Evolutionary conservation across 176 grass and related monocot genomes (phyloP).

Genomic region (Melocanna baccifera): DNA sequence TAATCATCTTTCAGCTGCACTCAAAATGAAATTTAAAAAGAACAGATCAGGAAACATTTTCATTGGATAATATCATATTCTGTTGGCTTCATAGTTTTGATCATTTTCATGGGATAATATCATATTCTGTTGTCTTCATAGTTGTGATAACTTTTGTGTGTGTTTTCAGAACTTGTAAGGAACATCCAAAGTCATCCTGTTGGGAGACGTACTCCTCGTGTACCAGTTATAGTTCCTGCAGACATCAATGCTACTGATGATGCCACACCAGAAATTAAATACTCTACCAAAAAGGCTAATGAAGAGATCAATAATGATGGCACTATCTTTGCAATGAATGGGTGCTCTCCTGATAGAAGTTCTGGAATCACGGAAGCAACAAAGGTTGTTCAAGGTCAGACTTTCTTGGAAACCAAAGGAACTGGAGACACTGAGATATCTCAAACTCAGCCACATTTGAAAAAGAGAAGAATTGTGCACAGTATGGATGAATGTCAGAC

Average conservation of each 20-base stretch:
- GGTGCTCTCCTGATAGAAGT: constrained; percentile 40
- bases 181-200: constrained; percentile 16
- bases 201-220: constrained; percentile 48
- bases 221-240: constrained; percentile 27
- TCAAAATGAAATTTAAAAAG: neutral
- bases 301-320: constrained; percentile 11
- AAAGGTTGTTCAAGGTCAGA: constrained; percentile 19
- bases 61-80: neutral
- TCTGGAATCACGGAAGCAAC: constrained; percentile 32
- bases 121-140: neutral
- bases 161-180: constrained; percentile 39
- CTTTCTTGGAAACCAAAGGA: constrained; percentile 27
- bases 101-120: neutral
- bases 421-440: neutral
- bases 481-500: constrained; percentile 1
- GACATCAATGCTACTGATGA: constrained; percentile 24
- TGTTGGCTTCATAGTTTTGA: neutral
- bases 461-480: constrained; percentile 38
- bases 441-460: constrained; percentile 25
- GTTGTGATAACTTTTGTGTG: constrained; percentile 8
- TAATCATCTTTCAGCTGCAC: neutral
- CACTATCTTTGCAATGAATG: neutral
- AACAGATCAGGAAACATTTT: neutral
- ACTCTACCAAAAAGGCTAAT: constrained; percentile 6
- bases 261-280: constrained; percentile 15